Evolutionary conservation across 768 basidiomycete genomes (phyloP), one percentile per base, ranked within the genome.

Genomic region (Pleurotus pulmonarius): DNA sequence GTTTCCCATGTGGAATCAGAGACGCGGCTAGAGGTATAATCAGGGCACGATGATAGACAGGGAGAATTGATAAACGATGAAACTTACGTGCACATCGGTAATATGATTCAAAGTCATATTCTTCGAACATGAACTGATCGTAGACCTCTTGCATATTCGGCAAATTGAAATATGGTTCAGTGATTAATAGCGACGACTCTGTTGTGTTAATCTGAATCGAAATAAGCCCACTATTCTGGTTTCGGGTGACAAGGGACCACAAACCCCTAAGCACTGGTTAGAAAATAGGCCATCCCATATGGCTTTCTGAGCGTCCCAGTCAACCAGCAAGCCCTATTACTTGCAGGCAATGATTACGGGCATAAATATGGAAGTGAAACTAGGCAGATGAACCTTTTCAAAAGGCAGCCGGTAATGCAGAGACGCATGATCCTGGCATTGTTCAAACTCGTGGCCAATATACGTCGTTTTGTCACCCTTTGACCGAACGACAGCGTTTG

Each of bases 111-210:
- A 96, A 97, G 64, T 95, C 94, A 73, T 94, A 98, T 72, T 98
- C 94, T 68, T 98, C 95, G 64, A 97, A 98, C 2, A 96, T 78
- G 67, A 98, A 90, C 70, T 98, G 93, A 67, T 98, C 95, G 64
- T 95, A 94, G 34, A 91, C 81, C 24, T 94, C 91, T 71, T 94
- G 92, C 11, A 97, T 83, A 65, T 92, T 94, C 22, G 92, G 90
- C 7, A 95, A 75, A 72, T 98, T 94, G 79, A 96, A 91, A 67
- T 92, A 92, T 4, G 95, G 94, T 71, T 98, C 95, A 4, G 96
- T 97, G 56, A 98, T 81, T 48, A 98, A 75, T 37, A 98, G 75
- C 3, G 89, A 86, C 0, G 88, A 83, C 49, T 83, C 78, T 1
- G 83, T 73, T 0, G 92, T 85, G 65, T 92, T 82, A 56, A 92